Conservation (phyloP, 139 green algal genomes). For the Spirogloea muscicola region DNA sequence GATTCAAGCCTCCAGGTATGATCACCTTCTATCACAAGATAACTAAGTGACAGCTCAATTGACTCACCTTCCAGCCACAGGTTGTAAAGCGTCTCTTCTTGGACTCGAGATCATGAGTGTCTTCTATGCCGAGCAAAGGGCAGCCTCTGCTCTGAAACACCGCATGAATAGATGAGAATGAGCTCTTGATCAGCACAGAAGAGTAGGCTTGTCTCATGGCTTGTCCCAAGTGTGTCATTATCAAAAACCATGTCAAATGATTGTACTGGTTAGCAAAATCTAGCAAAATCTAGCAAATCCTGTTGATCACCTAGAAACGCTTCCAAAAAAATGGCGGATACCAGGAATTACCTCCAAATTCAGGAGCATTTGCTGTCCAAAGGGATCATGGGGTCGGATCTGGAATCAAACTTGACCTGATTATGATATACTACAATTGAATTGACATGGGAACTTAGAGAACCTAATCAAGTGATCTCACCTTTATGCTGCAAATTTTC, state of each 20-base stretch:
- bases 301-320: background rate
- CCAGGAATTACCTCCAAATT: conserved; percentile 38
- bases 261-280: background rate
- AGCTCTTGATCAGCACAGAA: background rate
- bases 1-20: conserved; percentile 2
- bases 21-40: conserved; percentile 2
- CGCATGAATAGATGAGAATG: background rate
- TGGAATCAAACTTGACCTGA: background rate
- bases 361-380: conserved; percentile 47
- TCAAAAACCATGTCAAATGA: background rate
- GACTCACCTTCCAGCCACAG: conserved; percentile 56
- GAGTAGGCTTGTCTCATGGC: background rate
- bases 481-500: background rate
- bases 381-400: conserved; percentile 47
- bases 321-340: background rate
- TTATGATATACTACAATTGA: background rate
- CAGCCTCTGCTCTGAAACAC: conserved; percentile 64
- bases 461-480: background rate
- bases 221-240: background rate
- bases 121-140: conserved; percentile 66
- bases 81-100: conserved; percentile 57
- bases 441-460: background rate
- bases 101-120: conserved; percentile 62
- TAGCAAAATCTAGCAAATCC: background rate
- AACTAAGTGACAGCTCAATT: background rate